Evolutionary conservation across 768 basidiomycete genomes (phyloP).

Genomic region (Tubosaeta sp.): DNA sequence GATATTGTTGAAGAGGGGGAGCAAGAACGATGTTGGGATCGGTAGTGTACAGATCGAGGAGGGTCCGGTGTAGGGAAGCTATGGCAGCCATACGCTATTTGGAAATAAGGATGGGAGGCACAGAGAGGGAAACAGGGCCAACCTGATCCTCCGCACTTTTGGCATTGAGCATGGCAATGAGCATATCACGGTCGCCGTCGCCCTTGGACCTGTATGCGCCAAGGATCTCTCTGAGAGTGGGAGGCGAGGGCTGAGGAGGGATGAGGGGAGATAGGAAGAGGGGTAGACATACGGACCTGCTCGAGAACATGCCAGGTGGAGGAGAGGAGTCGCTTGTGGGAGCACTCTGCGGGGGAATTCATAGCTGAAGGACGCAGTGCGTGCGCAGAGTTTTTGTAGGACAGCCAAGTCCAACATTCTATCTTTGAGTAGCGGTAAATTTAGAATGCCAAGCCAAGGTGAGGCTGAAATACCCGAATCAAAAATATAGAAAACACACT

Average conservation of each 20-base stretch:
- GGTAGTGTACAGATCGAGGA: constrained; percentile 53
- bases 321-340: constrained; percentile 33
- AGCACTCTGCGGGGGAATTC: constrained; percentile 19
- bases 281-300: constrained; percentile 32
- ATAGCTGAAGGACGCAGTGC: constrained; percentile 22
- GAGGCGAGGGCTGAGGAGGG: constrained; percentile 60
- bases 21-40: constrained; percentile 30
- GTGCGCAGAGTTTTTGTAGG: constrained; percentile 36
- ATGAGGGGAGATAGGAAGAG: neutral
- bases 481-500: constrained; percentile 5
- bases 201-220: constrained; percentile 81
- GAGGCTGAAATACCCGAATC: constrained; percentile 33
- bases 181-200: constrained; percentile 89
- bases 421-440: constrained; percentile 42
- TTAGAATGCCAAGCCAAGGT: constrained; percentile 43
- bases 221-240: constrained; percentile 80
- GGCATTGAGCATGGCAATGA: constrained; percentile 86
- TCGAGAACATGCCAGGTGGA: constrained; percentile 45
- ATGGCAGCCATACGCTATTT: constrained; percentile 66
- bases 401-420: constrained; percentile 43
- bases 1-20: constrained; percentile 27
- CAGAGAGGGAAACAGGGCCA: constrained; percentile 18
- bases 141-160: constrained; percentile 94
- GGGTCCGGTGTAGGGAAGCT: constrained; percentile 63
- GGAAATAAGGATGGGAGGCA: constrained; percentile 4